Evolutionary conservation across 768 basidiomycete species (phyloP), one percentile per base, ranked within the genome.

Genomic region (Agrocybe praecox): DNA sequence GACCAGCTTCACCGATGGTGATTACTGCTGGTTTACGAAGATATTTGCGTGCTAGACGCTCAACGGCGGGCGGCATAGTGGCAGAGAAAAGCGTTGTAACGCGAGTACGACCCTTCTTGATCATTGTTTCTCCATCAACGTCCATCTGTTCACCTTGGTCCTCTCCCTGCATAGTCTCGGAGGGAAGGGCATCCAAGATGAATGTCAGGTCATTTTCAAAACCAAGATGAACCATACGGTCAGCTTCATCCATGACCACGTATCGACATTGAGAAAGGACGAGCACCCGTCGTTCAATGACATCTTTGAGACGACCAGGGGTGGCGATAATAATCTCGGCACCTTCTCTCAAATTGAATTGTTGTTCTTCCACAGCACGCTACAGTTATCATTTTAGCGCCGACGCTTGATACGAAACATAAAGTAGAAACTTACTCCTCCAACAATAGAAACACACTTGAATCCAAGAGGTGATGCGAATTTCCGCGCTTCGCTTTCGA

Each of bases 191-290:
- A 73, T 98, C 96, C 58, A 99, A 76, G 65, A 99, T 98, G 71
- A 93, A 97, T 22, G 90, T 94, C 46, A 99, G 75, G 69, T 97
- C 96, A 15, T 83, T 85, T 72, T 99, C 97, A 69, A 99, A 99
- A 15, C 97, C 97, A 26, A 98, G 86, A 67, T 96, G 88, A 59
- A 99, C 96, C 97, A 99, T 98, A 50, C 97, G 86, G 72, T 99
- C 97, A 15, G 97, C 97, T 79, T 99, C 97, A 71, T 99, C 97
- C 97, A 99, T 97, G 62, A 99, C 96, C 57, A 99, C 89, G 68
- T 99, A 98, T 2, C 94, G 93, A 72, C 97, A 98, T 72, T 99
- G 97, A 7, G 92, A 90, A 44, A 99, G 82, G 18, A 99, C 97
- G 43, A 99, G 81, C 46, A 98, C 94, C 70, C 91, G 92, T 19